Evolutionary conservation across 331 rosid genomes (phyloP).

Genomic region (Ulmus americana): DNA sequence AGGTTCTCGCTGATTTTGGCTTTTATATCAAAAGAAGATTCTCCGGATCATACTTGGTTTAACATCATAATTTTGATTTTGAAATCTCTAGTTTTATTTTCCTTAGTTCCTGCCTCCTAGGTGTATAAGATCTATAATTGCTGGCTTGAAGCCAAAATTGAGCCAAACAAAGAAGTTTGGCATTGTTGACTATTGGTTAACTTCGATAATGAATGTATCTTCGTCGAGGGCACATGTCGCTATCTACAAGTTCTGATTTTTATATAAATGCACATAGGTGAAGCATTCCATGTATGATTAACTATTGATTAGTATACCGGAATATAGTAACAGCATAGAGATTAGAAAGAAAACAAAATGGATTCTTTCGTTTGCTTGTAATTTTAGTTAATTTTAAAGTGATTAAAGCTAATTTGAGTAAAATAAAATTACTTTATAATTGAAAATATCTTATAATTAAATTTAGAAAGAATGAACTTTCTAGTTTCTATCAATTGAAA

Average conservation of each 20-base stretch:
- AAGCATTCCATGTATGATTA: constrained; percentile 1
- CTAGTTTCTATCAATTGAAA: too few species aligned
- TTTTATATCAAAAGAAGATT: neutral
- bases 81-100: neutral
- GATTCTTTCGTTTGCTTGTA: too few species aligned
- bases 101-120: neutral
- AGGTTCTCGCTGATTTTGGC: neutral
- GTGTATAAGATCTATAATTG: neutral
- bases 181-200: neutral
- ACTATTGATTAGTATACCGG: too few species aligned
- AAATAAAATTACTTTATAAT: too few species aligned
- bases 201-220: neutral
- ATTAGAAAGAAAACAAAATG: too few species aligned
- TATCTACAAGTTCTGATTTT: neutral
- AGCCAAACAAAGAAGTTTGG: neutral
- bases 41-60: neutral
- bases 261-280: neutral
- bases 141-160: neutral
- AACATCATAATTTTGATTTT: neutral
- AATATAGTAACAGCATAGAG: too few species aligned
- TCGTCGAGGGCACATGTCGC: neutral
- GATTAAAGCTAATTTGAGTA: too few species aligned
- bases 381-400: too few species aligned
- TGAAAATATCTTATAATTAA: too few species aligned
- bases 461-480: too few species aligned